Percentiles rank a stretch among this genome's conserved stretches.
These are phyloP conservation scores for Fusarium begoniae DNA, from an alignment of 2,329 filamentous ascomycete species.

Conservation along the genomic window DNA sequence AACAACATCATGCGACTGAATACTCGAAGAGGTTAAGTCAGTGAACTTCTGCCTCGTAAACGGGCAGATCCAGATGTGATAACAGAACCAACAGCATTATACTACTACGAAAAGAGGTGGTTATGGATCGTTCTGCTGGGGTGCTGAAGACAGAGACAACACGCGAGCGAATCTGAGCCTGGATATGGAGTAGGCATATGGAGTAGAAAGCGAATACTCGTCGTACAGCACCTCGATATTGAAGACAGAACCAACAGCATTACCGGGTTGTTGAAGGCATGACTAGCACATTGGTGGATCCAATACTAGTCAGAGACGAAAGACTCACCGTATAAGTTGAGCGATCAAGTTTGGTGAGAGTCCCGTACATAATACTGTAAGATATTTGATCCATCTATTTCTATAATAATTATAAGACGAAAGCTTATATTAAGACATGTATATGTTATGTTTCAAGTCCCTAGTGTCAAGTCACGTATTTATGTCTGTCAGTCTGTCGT, in stretches of 20 bases:
- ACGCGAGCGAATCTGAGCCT: background rate
- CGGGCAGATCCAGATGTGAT: background rate
- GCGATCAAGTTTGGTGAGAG: background rate
- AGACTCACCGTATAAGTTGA: background rate
- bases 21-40: background rate
- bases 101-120: background rate
- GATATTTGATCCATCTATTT: background rate
- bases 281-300: background rate
- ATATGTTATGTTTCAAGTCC: background rate
- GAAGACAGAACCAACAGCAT: background rate
- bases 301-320: background rate
- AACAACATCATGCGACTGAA: background rate
- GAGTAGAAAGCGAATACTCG: background rate
- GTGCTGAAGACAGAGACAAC: no score
- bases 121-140: background rate
- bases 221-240: background rate
- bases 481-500: background rate
- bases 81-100: background rate
- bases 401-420: background rate
- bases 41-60: background rate
- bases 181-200: background rate
- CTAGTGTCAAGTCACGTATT: background rate
- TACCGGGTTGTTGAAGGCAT: background rate
- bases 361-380: background rate
- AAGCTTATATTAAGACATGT: background rate